Conservation (phyloP, 129 eudicot genomes). For the Heracleum sosnowskyi region DNA sequence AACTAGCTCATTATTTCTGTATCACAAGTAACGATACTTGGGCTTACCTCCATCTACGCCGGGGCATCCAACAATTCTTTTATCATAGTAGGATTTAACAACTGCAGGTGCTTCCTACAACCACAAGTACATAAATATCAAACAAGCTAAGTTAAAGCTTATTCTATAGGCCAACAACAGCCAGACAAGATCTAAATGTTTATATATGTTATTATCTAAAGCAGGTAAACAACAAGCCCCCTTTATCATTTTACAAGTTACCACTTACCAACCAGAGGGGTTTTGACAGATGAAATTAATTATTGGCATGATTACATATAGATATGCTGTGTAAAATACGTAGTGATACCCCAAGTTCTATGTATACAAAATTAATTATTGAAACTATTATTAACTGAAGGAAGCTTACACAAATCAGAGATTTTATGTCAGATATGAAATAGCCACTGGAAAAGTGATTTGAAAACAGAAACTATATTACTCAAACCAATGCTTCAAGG, state of each 20-base stretch:
- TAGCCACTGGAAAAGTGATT: neutral
- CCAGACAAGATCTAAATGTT: neutral
- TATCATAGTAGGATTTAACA: slow-evolving; percentile 73
- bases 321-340: neutral
- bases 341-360: neutral
- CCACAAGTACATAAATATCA: slow-evolving; percentile 19
- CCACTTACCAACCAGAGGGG: too few species aligned
- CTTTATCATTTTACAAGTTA: neutral
- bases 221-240: neutral
- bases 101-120: slow-evolving; percentile 89
- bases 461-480: neutral
- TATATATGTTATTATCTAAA: neutral
- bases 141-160: too few species aligned
- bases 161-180: neutral
- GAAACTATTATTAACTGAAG: neutral
- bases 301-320: neutral
- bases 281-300: too few species aligned
- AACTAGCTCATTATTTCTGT: neutral
- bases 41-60: slow-evolving; percentile 93
- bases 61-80: slow-evolving; percentile 94
- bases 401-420: neutral
- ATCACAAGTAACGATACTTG: neutral
- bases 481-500: neutral
- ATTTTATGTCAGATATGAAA: neutral
- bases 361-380: too few species aligned